phyloP scores from a whole-genome alignment of 2,329 filamentous ascomycete species.

The Alternaria gaisen region DNA sequence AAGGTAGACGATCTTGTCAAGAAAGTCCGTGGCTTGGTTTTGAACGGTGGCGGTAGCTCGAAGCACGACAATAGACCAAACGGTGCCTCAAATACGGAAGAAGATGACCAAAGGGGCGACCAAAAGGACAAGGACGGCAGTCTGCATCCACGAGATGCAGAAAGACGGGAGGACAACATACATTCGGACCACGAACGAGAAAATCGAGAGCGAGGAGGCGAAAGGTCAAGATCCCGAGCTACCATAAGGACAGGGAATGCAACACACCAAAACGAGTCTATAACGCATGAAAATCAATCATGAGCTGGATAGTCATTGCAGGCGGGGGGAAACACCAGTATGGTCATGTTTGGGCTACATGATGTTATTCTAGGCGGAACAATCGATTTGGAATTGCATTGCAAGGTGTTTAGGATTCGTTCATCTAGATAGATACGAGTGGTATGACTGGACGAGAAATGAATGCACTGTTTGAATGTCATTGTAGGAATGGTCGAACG shows the following conservation, averaged over 20 bases:
- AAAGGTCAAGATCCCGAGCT: conserved; percentile 13
- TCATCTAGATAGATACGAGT: neutral
- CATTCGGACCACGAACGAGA: conserved; percentile 2
- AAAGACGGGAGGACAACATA: neutral
- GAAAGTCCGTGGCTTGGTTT: conserved; percentile 37
- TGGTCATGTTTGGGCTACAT: neutral
- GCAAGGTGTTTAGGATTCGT: conserved; percentile 8
- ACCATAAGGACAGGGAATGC: neutral
- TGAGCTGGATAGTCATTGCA: neutral
- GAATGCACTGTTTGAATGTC: neutral
- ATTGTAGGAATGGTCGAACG: neutral
- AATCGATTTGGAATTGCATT: conserved; percentile 7
- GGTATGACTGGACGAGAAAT: neutral
- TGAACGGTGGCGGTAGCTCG: conserved; percentile 14
- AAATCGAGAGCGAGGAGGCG: conserved; percentile 14
- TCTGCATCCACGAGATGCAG: neutral
- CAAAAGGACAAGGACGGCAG: neutral
- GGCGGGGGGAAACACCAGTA: no score
- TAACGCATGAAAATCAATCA: neutral
- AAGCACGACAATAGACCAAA: conserved; percentile 15
- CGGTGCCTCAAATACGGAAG: neutral
- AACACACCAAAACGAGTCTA: neutral
- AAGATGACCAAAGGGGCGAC: neutral
- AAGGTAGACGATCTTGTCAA: conserved; percentile 48
- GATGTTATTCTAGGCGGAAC: neutral